These are phyloP conservation scores for Tetrahymena thermophila DNA, from an alignment of 73 alveolate species.

Conservation along the genomic window DNA sequence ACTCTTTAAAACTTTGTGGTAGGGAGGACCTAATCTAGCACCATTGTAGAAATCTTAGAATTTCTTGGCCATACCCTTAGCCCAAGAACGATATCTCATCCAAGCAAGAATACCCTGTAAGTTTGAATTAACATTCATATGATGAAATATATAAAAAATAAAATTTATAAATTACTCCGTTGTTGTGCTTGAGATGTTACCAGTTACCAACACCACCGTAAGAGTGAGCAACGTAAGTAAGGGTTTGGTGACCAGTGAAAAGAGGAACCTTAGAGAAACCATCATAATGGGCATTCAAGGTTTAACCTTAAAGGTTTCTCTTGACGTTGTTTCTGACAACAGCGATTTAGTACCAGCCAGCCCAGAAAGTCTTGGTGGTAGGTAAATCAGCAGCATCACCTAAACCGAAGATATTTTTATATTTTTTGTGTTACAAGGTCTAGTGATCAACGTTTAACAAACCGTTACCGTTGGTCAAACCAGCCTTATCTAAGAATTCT, in stretches of 20 bases:
- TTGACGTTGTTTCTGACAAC: conserved; percentile 36
- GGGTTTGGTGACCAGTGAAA: conserved; percentile 17
- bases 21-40: conserved; percentile 40
- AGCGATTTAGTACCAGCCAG: conserved; percentile 36
- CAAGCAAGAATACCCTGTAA: not conserved
- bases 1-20: conserved; percentile 7
- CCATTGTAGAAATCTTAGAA: conserved; percentile 8
- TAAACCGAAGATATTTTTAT: conserved; percentile 35
- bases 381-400: conserved; percentile 44
- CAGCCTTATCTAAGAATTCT: conserved; percentile 32
- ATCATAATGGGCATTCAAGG: conserved; percentile 36
- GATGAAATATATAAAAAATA: conserved; percentile 1
- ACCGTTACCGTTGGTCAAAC: conserved; percentile 32
- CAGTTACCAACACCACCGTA: conserved; percentile 26
- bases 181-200: conserved; percentile 25
- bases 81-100: conserved; percentile 27
- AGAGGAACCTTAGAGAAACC: conserved; percentile 46
- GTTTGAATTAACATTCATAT: not conserved
- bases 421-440: conserved; percentile 37
- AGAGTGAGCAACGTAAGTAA: conserved; percentile 29
- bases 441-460: conserved; percentile 22
- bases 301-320: conserved; percentile 23
- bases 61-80: conserved; percentile 23
- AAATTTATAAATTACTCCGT: conserved; percentile 6
- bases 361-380: conserved; percentile 45